phyloP scores from a whole-genome alignment of 169 alveolate species.

The Miamiensis avidus region DNA sequence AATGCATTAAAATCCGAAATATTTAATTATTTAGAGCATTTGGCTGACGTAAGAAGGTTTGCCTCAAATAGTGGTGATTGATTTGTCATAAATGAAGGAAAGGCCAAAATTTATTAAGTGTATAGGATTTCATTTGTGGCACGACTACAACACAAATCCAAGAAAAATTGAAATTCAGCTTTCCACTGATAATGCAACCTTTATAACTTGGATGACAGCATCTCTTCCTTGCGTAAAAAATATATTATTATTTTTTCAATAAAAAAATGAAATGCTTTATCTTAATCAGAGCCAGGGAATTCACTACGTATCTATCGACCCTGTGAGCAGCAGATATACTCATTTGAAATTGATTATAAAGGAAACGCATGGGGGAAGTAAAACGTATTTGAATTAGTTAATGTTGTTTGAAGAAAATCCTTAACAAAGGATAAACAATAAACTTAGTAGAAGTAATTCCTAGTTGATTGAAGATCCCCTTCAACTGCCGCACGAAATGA shows the following conservation, averaged over 20 bases:
- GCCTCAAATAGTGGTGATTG: constrained; percentile 36
- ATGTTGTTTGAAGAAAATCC: constrained; percentile 38
- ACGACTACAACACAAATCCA: constrained; percentile 60
- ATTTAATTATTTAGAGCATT: constrained; percentile 19
- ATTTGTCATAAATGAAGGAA: constrained; percentile 15
- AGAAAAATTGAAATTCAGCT: constrained; percentile 50
- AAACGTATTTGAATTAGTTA: constrained; percentile 44
- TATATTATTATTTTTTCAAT: neutral
- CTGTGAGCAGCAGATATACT: neutral
- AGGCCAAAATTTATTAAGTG: constrained; percentile 50
- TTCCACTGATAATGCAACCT: constrained; percentile 37
- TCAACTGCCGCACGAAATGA: too few species aligned
- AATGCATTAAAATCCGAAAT: too few species aligned
- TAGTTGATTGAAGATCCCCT: too few species aligned
- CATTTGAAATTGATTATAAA: constrained; percentile 23
- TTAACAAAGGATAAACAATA: neutral
- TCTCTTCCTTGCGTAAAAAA: constrained; percentile 20
- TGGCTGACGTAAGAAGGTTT: constrained; percentile 36
- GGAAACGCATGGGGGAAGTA: constrained; percentile 45
- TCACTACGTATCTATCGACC: constrained; percentile 12
- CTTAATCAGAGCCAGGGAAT: constrained; percentile 28
- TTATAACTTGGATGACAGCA: constrained; percentile 44
- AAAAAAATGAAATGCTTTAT: neutral
- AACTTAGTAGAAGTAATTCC: too few species aligned
- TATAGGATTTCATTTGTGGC: constrained; percentile 64